Evolutionary conservation across 805 yeast species (phyloP).

Genomic region (Saccharomycopsis sp.): DNA sequence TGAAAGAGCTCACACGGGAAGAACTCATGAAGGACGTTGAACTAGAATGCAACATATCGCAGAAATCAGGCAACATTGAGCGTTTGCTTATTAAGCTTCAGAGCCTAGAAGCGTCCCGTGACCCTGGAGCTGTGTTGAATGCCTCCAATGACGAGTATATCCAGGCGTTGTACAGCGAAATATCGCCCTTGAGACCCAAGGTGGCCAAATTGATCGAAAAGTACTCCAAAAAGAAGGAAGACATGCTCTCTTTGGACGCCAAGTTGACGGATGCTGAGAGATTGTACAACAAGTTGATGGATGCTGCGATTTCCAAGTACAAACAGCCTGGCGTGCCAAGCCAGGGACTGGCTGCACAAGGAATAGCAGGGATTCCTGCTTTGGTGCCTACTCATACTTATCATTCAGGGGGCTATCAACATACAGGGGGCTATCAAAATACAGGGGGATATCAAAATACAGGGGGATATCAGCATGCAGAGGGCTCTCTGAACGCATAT

Average conservation of each 20-base stretch:
- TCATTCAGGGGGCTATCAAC: conserved; percentile 9
- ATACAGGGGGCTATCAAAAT: not conserved
- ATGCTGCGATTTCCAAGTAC: conserved; percentile 31
- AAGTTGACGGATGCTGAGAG: conserved; percentile 62
- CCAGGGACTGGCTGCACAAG: not conserved
- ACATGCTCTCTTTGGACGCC: conserved; percentile 59
- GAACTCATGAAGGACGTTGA: conserved; percentile 46
- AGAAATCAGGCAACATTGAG: conserved; percentile 56
- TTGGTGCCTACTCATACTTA: conserved; percentile 11
- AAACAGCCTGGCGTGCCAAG: conserved; percentile 15
- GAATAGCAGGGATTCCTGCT: conserved; percentile 14
- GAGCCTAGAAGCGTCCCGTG: conserved; percentile 24
- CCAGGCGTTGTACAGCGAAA: conserved; percentile 61
- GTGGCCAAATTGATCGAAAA: conserved; percentile 70
- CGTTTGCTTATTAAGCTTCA: conserved; percentile 48
- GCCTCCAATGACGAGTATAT: conserved; percentile 50
- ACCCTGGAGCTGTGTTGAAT: conserved; percentile 26
- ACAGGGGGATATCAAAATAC: conserved; percentile 5
- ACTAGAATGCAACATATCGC: conserved; percentile 46
- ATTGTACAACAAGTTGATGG: conserved; percentile 61
- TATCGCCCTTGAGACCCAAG: conserved; percentile 65
- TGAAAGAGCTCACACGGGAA: conserved; percentile 54
- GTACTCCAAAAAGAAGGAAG: conserved; percentile 69
- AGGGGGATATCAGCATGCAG: not conserved
- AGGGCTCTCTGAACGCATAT: too few species aligned